Percentiles rank a stretch among this genome's conserved stretches.
Conservation (phyloP, 176 grass and related monocot genomes). For the Cymbopogon citratus region DNA sequence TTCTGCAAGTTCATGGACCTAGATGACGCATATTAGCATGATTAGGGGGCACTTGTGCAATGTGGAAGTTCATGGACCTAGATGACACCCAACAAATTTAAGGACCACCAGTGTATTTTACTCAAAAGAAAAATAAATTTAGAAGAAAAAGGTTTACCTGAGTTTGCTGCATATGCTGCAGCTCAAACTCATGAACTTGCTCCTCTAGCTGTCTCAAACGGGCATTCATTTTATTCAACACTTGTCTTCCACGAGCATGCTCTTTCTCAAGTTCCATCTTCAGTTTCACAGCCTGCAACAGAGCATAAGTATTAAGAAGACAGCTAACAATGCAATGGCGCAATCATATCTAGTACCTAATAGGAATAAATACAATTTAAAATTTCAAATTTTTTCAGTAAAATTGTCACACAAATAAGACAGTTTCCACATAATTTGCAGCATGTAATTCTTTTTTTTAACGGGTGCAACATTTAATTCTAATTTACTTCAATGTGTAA, state of each 20-base stretch:
- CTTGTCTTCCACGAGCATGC: slow-evolving; percentile 43
- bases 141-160: slow-evolving; percentile 18
- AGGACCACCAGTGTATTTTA: background rate
- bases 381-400: background rate
- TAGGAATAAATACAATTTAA: too few relatives aligned
- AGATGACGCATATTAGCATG: background rate
- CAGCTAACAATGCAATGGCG: background rate
- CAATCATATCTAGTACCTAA: background rate
- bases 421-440: background rate
- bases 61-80: background rate
- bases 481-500: background rate
- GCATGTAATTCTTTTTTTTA: too few relatives aligned
- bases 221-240: slow-evolving; percentile 45
- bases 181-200: slow-evolving; percentile 68
- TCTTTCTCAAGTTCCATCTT: slow-evolving; percentile 68
- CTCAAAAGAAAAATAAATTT: background rate
- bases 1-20: background rate
- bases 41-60: background rate
- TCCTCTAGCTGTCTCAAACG: slow-evolving; percentile 57
- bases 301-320: slow-evolving; percentile 15
- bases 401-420: background rate
- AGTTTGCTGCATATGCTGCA: slow-evolving; percentile 46
- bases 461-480: background rate
- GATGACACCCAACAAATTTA: background rate
- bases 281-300: slow-evolving; percentile 56